These are phyloP conservation scores for Pyrus communis DNA, from an alignment of 306 rosid species.

Conservation along the genomic window DNA sequence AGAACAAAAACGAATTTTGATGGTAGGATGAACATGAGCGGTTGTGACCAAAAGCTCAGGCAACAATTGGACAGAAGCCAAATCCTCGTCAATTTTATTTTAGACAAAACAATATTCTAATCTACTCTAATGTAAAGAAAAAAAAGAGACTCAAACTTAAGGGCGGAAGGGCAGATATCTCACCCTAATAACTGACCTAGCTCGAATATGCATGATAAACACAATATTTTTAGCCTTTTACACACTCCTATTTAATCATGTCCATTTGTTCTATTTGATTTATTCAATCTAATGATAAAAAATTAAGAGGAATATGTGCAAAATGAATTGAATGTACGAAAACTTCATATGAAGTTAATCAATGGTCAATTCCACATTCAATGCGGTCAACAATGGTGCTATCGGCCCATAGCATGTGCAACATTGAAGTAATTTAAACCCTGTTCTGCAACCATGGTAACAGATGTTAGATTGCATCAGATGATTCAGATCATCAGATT, in stretches of 20 bases:
- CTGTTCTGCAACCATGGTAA: not conserved
- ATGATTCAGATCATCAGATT: slow-evolving; percentile 30
- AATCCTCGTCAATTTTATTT: not conserved
- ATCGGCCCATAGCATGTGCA: too few species aligned
- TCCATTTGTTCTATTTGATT: too few species aligned
- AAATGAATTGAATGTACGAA: not conserved
- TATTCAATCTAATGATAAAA: too few species aligned
- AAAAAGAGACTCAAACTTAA: not conserved
- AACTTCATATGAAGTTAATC: not conserved
- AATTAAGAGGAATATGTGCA: too few species aligned
- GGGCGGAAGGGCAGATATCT: not conserved
- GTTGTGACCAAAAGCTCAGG: not conserved
- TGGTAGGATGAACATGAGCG: not conserved
- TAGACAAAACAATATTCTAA: not conserved
- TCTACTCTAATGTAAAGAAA: too few species aligned
- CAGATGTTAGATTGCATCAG: slow-evolving; percentile 21
- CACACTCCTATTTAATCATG: too few species aligned
- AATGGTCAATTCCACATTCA: not conserved
- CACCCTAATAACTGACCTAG: too few species aligned
- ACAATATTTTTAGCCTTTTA: too few species aligned
- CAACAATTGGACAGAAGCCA: not conserved
- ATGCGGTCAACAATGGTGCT: not conserved
- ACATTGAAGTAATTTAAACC: too few species aligned
- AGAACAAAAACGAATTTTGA: not conserved
- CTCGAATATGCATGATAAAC: too few species aligned